phyloP scores from a whole-genome alignment of 192 early-diverging fungal species.

The Haplosporangium gracile region DNA sequence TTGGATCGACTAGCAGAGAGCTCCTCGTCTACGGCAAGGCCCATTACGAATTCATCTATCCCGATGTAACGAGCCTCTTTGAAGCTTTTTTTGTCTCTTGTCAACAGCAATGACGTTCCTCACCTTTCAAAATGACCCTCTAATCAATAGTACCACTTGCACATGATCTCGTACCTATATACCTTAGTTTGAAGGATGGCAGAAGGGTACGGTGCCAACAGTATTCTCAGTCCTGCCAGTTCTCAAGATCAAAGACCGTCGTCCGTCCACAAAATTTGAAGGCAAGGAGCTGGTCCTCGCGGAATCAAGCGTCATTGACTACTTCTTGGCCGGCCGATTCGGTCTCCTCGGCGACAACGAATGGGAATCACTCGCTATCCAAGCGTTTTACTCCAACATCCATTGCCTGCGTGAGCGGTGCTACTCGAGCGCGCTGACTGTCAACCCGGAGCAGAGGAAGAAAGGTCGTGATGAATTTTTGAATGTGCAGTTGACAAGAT shows the following conservation, averaged over 20 bases:
- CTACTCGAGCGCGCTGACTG: not conserved
- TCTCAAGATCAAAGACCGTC: conserved; percentile 15
- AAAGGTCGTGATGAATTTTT: conserved; percentile 1
- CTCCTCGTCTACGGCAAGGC: conserved; percentile 18
- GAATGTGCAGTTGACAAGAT: conserved; percentile 2
- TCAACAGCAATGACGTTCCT: not conserved
- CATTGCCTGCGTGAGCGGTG: conserved; percentile 30
- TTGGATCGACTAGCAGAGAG: conserved; percentile 26
- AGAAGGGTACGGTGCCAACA: not conserved
- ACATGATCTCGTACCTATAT: too few species aligned
- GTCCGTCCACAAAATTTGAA: not conserved
- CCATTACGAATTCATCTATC: not conserved
- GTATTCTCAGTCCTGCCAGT: conserved; percentile 36
- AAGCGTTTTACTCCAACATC: conserved; percentile 28
- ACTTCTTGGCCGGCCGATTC: conserved; percentile 29
- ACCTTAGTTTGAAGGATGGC: conserved; percentile 19
- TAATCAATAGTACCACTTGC: not conserved
- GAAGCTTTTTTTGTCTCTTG: not conserved
- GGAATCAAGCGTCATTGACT: conserved; percentile 37
- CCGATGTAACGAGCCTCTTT: not conserved
- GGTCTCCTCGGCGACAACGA: conserved; percentile 41
- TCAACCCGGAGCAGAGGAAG: not conserved
- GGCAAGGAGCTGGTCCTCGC: conserved; percentile 27
- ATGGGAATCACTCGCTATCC: conserved; percentile 24
- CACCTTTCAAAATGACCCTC: not conserved